Percentiles rank a stretch among this genome's conserved stretches.
These are phyloP conservation scores for Avena insularis DNA, from an alignment of 176 grass and related monocot species.

Conservation along the genomic window DNA sequence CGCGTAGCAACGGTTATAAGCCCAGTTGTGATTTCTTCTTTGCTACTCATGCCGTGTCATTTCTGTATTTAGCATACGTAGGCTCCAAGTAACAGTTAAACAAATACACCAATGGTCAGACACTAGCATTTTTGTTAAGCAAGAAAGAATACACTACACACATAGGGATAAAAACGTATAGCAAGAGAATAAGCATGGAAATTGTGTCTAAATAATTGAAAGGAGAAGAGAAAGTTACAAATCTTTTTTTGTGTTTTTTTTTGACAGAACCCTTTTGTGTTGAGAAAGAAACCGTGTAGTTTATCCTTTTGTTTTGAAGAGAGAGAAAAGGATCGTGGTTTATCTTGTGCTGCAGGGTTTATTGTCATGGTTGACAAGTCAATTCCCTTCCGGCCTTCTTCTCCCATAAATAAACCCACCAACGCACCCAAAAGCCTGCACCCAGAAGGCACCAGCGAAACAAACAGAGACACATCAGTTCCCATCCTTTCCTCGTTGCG, in stretches of 20 bases:
- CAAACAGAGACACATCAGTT: neutral
- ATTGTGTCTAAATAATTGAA: too few relatives aligned
- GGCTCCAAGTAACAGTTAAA: neutral
- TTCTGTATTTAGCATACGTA: neutral
- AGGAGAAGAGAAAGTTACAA: too few relatives aligned
- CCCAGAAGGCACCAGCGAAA: slow-evolving; percentile 9
- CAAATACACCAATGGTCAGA: neutral
- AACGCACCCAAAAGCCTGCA: neutral
- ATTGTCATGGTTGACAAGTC: slow-evolving; percentile 1
- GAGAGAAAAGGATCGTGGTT: neutral
- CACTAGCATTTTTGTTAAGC: neutral
- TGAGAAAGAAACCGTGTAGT: too few relatives aligned
- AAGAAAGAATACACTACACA: neutral
- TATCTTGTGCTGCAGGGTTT: neutral
- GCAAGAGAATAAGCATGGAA: too few relatives aligned
- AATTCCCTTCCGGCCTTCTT: neutral
- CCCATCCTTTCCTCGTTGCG: neutral
- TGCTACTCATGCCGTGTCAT: neutral
- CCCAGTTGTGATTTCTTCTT: neutral
- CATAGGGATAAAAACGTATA: too few relatives aligned
- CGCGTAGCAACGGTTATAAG: neutral
- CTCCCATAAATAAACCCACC: neutral
- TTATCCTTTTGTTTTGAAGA: too few relatives aligned
- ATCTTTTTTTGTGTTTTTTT: too few relatives aligned
- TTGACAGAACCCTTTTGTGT: too few relatives aligned